A percentile compares a stretch with the other conserved stretches of the same genome.
phyloP scores from a whole-genome alignment of 805 yeast species.

The Yarrowia phangngaensis region DNA sequence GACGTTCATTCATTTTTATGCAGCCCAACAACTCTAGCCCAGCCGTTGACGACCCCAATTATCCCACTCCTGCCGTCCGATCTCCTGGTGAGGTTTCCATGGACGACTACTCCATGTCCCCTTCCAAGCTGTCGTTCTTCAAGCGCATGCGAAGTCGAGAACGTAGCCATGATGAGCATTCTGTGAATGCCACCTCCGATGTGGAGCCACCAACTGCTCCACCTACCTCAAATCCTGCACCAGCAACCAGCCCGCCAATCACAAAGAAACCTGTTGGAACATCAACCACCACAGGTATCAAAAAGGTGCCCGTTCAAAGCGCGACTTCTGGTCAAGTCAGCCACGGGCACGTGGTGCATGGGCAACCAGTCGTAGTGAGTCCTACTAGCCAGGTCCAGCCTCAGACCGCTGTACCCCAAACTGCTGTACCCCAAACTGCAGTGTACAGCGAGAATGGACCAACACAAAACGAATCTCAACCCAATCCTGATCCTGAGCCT shows the following conservation, averaged over 20 bases:
- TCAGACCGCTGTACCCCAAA: too few relatives aligned
- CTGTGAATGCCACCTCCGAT: slow-evolving; percentile 8
- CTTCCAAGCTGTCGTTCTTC: slow-evolving; percentile 22
- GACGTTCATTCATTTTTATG: slow-evolving; percentile 24
- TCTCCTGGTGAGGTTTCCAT: slow-evolving; percentile 25
- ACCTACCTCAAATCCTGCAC: not conserved
- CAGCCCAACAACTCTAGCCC: slow-evolving; percentile 23
- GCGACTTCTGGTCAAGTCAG: too few relatives aligned
- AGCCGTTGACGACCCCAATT: slow-evolving; percentile 24
- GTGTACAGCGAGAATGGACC: too few relatives aligned
- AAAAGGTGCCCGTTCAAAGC: slow-evolving; percentile 18
- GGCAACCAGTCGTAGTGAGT: too few relatives aligned
- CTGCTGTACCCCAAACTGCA: too few relatives aligned
- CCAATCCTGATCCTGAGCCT: too few relatives aligned
- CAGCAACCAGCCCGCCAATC: not conserved
- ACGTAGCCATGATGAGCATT: slow-evolving; percentile 21
- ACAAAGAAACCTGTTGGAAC: not conserved
- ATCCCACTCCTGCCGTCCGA: slow-evolving; percentile 12
- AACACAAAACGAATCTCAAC: too few relatives aligned
- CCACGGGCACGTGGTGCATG: slow-evolving; percentile 11
- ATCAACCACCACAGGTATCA: not conserved
- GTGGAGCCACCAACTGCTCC: slow-evolving; percentile 1
- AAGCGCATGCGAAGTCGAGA: slow-evolving; percentile 24
- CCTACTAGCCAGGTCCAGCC: not conserved
- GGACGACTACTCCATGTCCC: slow-evolving; percentile 26